Evolutionary conservation across 805 yeast genomes (phyloP).

Genomic region (Maudiozyma saulgeensis): DNA sequence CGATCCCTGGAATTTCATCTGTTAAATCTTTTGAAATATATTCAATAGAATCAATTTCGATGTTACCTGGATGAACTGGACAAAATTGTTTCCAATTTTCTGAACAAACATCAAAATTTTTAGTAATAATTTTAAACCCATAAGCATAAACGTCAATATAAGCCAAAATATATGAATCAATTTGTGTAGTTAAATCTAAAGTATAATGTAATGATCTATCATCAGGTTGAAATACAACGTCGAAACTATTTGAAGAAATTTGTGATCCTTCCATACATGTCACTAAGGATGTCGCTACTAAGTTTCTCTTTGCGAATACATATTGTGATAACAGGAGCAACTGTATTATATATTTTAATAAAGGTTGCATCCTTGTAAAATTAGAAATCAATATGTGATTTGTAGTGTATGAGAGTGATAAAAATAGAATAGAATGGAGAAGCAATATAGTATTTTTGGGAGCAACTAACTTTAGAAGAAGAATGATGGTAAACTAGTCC

Average conservation of each 20-base stretch:
- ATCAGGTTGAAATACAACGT: slow-evolving; percentile 68
- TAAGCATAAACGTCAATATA: slow-evolving; percentile 72
- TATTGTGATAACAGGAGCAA: neutral
- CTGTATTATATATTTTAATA: neutral
- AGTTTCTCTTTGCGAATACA: slow-evolving; percentile 6
- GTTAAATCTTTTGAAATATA: slow-evolving; percentile 44
- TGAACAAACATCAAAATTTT: slow-evolving; percentile 52
- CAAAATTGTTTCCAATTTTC: slow-evolving; percentile 77
- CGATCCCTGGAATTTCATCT: slow-evolving; percentile 66
- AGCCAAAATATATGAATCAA: slow-evolving; percentile 59
- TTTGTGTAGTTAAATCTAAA: slow-evolving; percentile 58
- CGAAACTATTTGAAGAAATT: slow-evolving; percentile 62
- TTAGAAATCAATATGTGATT: no score
- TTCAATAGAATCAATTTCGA: slow-evolving; percentile 65
- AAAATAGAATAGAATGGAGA: no score
- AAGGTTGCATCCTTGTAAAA: no score
- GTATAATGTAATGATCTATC: slow-evolving; percentile 57
- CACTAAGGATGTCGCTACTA: slow-evolving; percentile 63
- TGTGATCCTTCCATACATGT: slow-evolving; percentile 75
- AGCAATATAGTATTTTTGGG: no score
- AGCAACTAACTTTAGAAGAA: no score
- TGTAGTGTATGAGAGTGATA: no score
- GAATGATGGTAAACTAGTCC: no score
- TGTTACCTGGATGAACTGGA: slow-evolving; percentile 73
- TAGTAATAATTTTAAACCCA: slow-evolving; percentile 62